These are phyloP conservation scores for Entomophthora muscae DNA, from an alignment of 371 early-diverging fungal species.

Conservation along the genomic window DNA sequence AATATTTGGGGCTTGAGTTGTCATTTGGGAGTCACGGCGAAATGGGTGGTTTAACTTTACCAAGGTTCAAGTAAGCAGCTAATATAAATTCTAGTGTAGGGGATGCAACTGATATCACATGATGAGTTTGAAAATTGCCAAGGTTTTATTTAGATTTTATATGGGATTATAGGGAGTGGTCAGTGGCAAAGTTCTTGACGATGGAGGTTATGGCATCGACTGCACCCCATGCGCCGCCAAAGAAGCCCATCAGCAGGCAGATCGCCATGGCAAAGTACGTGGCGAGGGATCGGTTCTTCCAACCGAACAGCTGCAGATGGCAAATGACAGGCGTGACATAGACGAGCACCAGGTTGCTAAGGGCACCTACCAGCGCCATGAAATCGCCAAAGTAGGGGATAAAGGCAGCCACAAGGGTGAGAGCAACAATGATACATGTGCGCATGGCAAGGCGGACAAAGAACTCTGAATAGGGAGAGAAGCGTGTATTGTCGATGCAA, in stretches of 20 bases:
- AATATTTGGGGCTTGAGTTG: too few relatives aligned
- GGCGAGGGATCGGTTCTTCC: conserved; percentile 12
- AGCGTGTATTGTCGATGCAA: not conserved
- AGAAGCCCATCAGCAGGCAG: conserved; percentile 30
- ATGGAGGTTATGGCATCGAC: conserved; percentile 30
- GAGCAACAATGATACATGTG: conserved; percentile 25
- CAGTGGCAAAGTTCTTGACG: not conserved
- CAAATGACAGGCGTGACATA: conserved; percentile 69
- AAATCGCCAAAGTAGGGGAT: conserved; percentile 65
- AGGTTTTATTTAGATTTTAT: not conserved
- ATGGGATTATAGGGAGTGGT: not conserved
- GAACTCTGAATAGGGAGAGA: conserved; percentile 20
- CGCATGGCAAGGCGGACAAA: conserved; percentile 34
- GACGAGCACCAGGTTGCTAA: conserved; percentile 53
- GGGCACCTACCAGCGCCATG: conserved; percentile 66
- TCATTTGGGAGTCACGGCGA: too few relatives aligned
- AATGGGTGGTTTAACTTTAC: too few relatives aligned
- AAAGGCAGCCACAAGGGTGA: conserved; percentile 34
- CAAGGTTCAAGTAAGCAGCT: too few relatives aligned
- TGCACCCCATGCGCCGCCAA: conserved; percentile 55
- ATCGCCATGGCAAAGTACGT: not conserved
- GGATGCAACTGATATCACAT: too few relatives aligned
- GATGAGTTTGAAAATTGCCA: too few relatives aligned
- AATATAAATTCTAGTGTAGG: too few relatives aligned
- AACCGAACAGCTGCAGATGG: conserved; percentile 54